phyloP scores from a whole-genome alignment of 2,329 filamentous ascomycete genomes.

The Aspergillus floridensis region DNA sequence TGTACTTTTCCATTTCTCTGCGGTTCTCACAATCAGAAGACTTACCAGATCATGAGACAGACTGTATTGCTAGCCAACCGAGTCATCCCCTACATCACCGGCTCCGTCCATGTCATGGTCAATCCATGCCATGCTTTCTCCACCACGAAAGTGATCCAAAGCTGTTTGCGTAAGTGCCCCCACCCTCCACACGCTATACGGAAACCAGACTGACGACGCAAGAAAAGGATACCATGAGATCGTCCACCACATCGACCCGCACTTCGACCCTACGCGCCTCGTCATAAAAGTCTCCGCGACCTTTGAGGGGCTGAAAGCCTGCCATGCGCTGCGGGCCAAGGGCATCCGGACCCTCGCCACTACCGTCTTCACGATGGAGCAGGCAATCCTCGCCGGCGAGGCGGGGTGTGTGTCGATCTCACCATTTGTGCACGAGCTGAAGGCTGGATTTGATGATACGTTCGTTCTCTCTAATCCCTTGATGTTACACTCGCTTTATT shows the following conservation, averaged over 20 bases:
- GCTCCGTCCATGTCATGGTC: constrained; percentile 5
- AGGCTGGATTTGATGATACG: background rate
- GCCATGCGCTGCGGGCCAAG: background rate
- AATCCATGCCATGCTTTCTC: constrained; percentile 5
- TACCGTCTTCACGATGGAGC: constrained; percentile 59
- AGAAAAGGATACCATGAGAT: constrained; percentile 4
- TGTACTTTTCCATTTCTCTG: background rate
- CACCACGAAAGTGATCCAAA: background rate
- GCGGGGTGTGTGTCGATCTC: constrained; percentile 58
- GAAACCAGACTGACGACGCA: no score
- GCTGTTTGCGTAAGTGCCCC: background rate
- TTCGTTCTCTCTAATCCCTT: background rate
- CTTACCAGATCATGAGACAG: background rate
- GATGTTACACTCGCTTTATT: background rate
- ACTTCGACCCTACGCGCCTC: background rate
- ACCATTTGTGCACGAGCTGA: constrained; percentile 57
- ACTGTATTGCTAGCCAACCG: background rate
- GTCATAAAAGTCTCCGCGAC: constrained; percentile 10
- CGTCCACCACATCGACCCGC: background rate
- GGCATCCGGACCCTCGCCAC: constrained; percentile 25
- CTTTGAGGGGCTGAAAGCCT: constrained; percentile 8
- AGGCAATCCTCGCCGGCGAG: constrained; percentile 55
- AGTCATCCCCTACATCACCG: constrained; percentile 1
- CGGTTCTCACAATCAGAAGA: no score
- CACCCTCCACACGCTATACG: no score